Percentiles rank a stretch among this genome's conserved stretches.
phyloP scores from a whole-genome alignment of 257 asterid species.

The Salvia rosmarinus region DNA sequence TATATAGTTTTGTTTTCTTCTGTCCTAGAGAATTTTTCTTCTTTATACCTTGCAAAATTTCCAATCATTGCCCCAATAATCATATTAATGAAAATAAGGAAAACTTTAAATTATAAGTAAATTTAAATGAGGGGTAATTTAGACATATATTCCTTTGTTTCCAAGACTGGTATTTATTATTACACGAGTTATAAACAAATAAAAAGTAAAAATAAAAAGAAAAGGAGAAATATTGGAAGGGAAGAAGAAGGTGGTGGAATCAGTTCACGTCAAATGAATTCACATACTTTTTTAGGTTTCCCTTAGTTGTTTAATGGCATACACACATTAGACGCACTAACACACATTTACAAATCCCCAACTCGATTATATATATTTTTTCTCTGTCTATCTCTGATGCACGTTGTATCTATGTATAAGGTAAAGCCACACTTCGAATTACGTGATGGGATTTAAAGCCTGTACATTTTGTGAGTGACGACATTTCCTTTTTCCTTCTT shows the following conservation, averaged over 20 bases:
- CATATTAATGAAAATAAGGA: not conserved
- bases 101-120: no score
- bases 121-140: constrained; percentile 12
- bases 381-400: constrained; percentile 39
- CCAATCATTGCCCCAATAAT: not conserved
- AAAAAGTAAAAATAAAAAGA: not conserved
- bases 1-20: constrained; percentile 33
- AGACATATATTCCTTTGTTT: constrained; percentile 28
- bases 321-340: constrained; percentile 24
- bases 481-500: not conserved
- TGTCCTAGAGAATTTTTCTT: not conserved
- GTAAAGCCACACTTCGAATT: constrained; percentile 65
- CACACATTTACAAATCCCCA: constrained; percentile 10
- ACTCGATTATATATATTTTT: constrained; percentile 20
- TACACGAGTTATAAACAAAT: not conserved
- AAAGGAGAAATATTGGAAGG: constrained; percentile 19
- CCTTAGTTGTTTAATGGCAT: constrained; percentile 63
- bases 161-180: not conserved
- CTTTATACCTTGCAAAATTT: no score
- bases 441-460: constrained; percentile 87
- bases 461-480: constrained; percentile 32
- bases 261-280: constrained; percentile 69
- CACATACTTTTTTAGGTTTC: constrained; percentile 60
- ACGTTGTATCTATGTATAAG: constrained; percentile 31
- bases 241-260: constrained; percentile 42